These are phyloP conservation scores for Daldinia bambusicola DNA, from an alignment of 495 filamentous ascomycete genomes.

Conservation along the genomic window DNA sequence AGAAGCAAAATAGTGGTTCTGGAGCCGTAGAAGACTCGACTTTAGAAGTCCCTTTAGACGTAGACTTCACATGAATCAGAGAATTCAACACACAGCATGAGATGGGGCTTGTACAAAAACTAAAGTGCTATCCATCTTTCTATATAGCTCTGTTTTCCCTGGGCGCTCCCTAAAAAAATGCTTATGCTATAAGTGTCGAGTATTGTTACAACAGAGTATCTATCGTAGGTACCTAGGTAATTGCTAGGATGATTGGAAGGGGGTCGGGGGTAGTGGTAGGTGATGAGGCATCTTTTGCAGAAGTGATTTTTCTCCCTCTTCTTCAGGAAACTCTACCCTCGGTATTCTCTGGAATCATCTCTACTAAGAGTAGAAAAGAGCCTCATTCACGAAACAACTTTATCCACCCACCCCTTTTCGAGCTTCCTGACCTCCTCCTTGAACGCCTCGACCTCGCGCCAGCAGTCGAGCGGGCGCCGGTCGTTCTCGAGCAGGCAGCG, in stretches of 20 bases:
- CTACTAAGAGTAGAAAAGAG: neutral
- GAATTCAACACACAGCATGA: neutral
- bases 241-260: neutral
- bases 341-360: no score
- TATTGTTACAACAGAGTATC: conserved; percentile 44
- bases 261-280: no score
- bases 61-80: conserved; percentile 43
- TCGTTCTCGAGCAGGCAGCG: conserved; percentile 87
- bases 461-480: conserved; percentile 91
- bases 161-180: conserved; percentile 36
- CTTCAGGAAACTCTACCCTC: neutral
- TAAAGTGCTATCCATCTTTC: conserved; percentile 27
- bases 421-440: conserved; percentile 84
- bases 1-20: conserved; percentile 10
- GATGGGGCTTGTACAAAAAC: neutral
- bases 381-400: conserved; percentile 67
- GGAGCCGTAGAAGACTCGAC: conserved; percentile 28
- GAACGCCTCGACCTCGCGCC: conserved; percentile 91
- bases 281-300: neutral
- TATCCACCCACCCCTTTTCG: conserved; percentile 88
- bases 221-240: conserved; percentile 2
- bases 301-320: neutral
- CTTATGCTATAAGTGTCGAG: conserved; percentile 44
- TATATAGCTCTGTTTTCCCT: conserved; percentile 42
- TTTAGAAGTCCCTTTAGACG: conserved; percentile 39